These are phyloP conservation scores for Arthrobotrys pseudoclavata DNA, from an alignment of 2,329 filamentous ascomycete genomes.

Conservation along the genomic window DNA sequence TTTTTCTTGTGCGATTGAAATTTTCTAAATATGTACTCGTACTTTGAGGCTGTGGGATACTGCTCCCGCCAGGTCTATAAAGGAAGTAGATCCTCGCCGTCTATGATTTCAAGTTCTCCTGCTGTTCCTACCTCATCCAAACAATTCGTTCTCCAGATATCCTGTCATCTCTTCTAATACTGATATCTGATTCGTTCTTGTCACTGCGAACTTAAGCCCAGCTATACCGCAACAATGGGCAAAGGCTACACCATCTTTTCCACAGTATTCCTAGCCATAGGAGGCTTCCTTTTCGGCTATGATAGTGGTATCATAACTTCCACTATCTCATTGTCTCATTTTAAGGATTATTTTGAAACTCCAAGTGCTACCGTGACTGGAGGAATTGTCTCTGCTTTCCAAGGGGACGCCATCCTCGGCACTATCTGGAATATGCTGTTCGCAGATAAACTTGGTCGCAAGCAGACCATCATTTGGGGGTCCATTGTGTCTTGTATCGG, in stretches of 20 bases:
- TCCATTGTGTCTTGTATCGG: conserved; percentile 68
- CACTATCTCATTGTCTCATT: conserved; percentile 72
- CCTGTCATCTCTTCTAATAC: neutral
- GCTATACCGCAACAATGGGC: conserved; percentile 16
- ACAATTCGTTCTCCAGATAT: neutral
- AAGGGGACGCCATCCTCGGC: conserved; percentile 72
- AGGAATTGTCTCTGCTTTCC: conserved; percentile 76
- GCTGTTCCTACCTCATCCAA: neutral
- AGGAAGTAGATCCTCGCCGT: conserved; percentile 8
- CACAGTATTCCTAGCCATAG: conserved; percentile 34
- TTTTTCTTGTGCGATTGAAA: neutral
- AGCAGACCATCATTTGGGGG: conserved; percentile 63
- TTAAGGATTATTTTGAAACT: conserved; percentile 73
- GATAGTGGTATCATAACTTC: conserved; percentile 68
- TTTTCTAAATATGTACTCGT: neutral
- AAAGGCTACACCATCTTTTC: conserved; percentile 42
- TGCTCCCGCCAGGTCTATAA: conserved; percentile 20
- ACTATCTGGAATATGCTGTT: conserved; percentile 72
- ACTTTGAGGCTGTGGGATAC: neutral
- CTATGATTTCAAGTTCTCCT: neutral
- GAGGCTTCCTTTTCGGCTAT: conserved; percentile 67
- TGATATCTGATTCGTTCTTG: conserved; percentile 16
- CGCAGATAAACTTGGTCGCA: conserved; percentile 74
- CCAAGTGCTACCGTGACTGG: conserved; percentile 71
- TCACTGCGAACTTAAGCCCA: neutral